Percentiles rank a stretch among this genome's conserved stretches.
phyloP scores from a whole-genome alignment of 805 yeast genomes.

The Wickerhamiella brachini region DNA sequence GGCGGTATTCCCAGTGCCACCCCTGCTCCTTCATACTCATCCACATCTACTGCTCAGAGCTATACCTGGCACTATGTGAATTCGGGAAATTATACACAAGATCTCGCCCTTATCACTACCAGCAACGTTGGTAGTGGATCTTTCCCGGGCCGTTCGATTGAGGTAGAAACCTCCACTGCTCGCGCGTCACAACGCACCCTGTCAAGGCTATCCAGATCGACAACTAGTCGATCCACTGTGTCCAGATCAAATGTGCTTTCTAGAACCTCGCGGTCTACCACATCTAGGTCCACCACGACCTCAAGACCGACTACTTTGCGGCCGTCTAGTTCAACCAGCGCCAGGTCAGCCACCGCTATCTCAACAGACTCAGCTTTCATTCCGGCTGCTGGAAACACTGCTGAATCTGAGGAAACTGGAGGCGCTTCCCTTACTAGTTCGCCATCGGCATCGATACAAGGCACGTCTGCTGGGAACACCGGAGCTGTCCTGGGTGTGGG shows the following conservation, averaged over 20 bases:
- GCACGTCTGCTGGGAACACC: too few relatives aligned
- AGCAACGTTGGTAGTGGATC: not conserved
- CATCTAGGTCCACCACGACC: not conserved
- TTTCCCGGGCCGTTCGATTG: not conserved
- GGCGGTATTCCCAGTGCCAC: conserved; percentile 16
- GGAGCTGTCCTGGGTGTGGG: too few relatives aligned
- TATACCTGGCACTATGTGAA: not conserved
- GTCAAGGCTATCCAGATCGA: not conserved
- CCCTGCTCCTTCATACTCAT: conserved; percentile 15
- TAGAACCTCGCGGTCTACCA: not conserved
- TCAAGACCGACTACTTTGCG: not conserved
- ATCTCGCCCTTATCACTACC: not conserved
- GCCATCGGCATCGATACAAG: too few relatives aligned
- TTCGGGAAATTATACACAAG: not conserved
- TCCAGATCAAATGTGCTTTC: not conserved
- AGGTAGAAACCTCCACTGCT: not conserved
- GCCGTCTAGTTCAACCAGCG: not conserved
- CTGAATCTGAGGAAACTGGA: too few relatives aligned
- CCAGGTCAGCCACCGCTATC: too few relatives aligned
- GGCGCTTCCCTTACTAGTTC: too few relatives aligned
- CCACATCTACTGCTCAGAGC: conserved; percentile 5
- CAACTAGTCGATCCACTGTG: not conserved
- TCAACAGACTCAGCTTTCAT: too few relatives aligned
- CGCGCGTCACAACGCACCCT: not conserved
- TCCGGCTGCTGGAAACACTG: too few relatives aligned